Evolutionary conservation across 495 filamentous ascomycete genomes (phyloP).

Genomic region (Aspergillus bertholletiae): DNA sequence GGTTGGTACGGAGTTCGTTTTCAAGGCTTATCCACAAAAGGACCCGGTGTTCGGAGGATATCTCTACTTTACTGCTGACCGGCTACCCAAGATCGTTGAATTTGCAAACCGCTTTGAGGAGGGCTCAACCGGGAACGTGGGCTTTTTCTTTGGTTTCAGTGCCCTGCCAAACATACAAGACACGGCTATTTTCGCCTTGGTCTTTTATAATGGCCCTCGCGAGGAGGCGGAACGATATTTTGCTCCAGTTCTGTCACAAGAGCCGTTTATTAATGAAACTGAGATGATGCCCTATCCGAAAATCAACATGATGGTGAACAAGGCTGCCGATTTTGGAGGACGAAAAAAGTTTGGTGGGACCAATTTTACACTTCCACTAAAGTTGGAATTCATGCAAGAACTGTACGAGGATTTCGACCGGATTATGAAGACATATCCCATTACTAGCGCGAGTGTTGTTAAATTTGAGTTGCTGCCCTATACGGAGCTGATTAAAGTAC

Average conservation of each 20-base stretch:
- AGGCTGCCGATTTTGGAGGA: too few relatives aligned
- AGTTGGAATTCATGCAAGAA: constrained; percentile 26
- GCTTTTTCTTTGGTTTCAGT: constrained; percentile 22
- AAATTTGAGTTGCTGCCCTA: not conserved
- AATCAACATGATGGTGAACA: too few relatives aligned
- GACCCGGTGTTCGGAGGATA: constrained; percentile 39
- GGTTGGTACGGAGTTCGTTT: constrained; percentile 36
- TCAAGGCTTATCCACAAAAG: constrained; percentile 29
- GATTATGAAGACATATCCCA: not conserved
- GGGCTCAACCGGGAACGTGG: constrained; percentile 11
- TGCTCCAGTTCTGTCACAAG: too few relatives aligned
- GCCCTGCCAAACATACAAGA: constrained; percentile 18
- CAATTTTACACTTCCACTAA: not conserved
- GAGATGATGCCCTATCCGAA: too few relatives aligned
- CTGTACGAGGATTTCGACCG: constrained; percentile 13
- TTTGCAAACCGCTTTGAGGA: constrained; percentile 31
- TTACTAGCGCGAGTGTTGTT: constrained; percentile 10
- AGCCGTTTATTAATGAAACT: too few relatives aligned
- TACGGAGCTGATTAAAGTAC: constrained; percentile 6
- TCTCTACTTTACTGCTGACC: constrained; percentile 33
- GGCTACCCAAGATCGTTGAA: constrained; percentile 30
- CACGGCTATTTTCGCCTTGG: not conserved
- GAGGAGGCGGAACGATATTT: too few relatives aligned
- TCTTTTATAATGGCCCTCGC: too few relatives aligned
- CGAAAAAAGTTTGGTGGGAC: constrained; percentile 13